These are phyloP conservation scores for Aschersonia sp. DNA, from an alignment of 2,329 filamentous ascomycete species.

Conservation along the genomic window DNA sequence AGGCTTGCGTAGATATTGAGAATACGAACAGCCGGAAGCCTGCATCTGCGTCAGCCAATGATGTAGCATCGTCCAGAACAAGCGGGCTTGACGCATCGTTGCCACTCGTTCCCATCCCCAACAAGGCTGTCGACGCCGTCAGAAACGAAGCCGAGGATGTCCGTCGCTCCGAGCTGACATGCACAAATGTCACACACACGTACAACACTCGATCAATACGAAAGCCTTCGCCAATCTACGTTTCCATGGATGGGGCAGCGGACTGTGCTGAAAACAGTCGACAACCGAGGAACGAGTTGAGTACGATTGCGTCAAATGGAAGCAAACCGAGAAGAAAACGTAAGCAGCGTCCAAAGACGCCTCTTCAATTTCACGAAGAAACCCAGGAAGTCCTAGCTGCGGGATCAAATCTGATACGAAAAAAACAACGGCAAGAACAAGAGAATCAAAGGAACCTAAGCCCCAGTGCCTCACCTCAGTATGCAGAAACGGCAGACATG, in stretches of 20 bases:
- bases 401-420: neutral
- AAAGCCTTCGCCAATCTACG: neutral
- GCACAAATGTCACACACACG: neutral
- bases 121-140: neutral
- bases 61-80: neutral
- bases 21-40: neutral
- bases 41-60: neutral
- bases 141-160: neutral
- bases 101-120: neutral
- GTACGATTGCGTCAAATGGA: neutral
- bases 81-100: neutral
- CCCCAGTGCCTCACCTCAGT: neutral
- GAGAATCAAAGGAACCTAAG: neutral
- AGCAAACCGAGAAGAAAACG: constrained; percentile 7
- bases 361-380: constrained; percentile 15
- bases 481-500: neutral
- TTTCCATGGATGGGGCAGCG: neutral
- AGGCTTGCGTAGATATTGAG: neutral
- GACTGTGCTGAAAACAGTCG: neutral
- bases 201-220: neutral
- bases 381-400: constrained; percentile 11
- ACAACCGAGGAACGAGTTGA: neutral
- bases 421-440: neutral
- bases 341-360: constrained; percentile 17
- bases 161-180: neutral